Evolutionary conservation across 768 basidiomycete genomes (phyloP).

Genomic region (Boletus subparvulus): DNA sequence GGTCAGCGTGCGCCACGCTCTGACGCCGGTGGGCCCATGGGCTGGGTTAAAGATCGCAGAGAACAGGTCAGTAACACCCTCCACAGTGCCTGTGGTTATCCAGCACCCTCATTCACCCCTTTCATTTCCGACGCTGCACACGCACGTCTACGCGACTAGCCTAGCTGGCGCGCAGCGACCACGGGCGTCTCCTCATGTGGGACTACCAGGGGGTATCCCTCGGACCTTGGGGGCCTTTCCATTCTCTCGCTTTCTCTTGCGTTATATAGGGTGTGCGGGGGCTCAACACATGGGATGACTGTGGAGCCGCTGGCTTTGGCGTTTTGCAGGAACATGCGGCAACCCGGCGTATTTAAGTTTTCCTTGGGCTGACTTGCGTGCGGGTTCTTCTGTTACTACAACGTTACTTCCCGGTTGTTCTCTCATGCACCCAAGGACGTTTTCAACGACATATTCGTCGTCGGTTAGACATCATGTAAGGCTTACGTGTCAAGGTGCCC

Average conservation of each 20-base stretch:
- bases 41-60: neutral
- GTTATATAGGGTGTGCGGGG: conserved; percentile 21
- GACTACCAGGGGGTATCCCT: conserved; percentile 17
- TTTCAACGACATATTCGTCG: conserved; percentile 9
- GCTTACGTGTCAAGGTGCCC: neutral
- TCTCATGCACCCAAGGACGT: conserved; percentile 20
- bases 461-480: conserved; percentile 26
- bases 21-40: neutral
- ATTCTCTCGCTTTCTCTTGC: neutral
- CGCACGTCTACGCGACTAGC: neutral
- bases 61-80: neutral
- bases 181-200: neutral
- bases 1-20: neutral
- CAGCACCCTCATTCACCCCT: neutral
- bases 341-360: conserved; percentile 24
- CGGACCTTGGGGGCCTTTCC: conserved; percentile 7
- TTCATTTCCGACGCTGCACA: conserved; percentile 25
- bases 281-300: conserved; percentile 15
- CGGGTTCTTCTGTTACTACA: conserved; percentile 17
- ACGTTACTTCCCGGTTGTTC: conserved; percentile 2
- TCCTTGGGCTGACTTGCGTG: conserved; percentile 6
- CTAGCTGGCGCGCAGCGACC: neutral
- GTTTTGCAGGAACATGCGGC: conserved; percentile 18
- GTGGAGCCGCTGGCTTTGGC: conserved; percentile 22
- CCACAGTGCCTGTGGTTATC: neutral